A percentile compares a stretch with the other conserved stretches of the same genome.
These are phyloP conservation scores for Lipomyces spencermartinsiae DNA, from an alignment of 805 yeast genomes.

Conservation along the genomic window DNA sequence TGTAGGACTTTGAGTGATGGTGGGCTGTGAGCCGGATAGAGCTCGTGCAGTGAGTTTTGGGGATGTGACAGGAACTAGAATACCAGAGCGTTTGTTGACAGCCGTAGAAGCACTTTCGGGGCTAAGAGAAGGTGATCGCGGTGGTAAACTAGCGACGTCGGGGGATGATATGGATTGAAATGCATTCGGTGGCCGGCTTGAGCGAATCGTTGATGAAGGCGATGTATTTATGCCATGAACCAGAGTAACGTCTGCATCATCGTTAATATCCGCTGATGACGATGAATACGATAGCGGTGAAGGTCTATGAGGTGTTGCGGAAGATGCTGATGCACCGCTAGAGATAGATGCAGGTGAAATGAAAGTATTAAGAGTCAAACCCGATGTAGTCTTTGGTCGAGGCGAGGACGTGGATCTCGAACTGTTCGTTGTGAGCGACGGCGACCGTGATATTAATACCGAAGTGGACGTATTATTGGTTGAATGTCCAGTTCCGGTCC, in stretches of 20 bases:
- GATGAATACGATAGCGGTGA: conserved; percentile 7
- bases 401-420: neutral
- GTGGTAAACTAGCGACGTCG: conserved; percentile 7
- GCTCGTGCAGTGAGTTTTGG: conserved; percentile 5
- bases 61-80: neutral
- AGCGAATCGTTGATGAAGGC: neutral
- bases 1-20: neutral
- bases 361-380: neutral
- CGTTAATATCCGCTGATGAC: neutral
- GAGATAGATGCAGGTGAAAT: neutral
- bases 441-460: neutral
- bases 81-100: conserved; percentile 2
- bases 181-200: neutral
- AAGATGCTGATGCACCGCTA: neutral
- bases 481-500: neutral
- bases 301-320: neutral
- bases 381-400: neutral
- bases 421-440: conserved; percentile 6
- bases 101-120: neutral
- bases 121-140: neutral
- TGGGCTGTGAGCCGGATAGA: neutral
- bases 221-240: conserved; percentile 1
- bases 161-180: conserved; percentile 1
- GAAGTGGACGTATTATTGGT: neutral
- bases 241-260: conserved; percentile 1